These are phyloP conservation scores for Colletotrichum nymphaeae DNA, from an alignment of 2,329 filamentous ascomycete genomes.

Conservation along the genomic window DNA sequence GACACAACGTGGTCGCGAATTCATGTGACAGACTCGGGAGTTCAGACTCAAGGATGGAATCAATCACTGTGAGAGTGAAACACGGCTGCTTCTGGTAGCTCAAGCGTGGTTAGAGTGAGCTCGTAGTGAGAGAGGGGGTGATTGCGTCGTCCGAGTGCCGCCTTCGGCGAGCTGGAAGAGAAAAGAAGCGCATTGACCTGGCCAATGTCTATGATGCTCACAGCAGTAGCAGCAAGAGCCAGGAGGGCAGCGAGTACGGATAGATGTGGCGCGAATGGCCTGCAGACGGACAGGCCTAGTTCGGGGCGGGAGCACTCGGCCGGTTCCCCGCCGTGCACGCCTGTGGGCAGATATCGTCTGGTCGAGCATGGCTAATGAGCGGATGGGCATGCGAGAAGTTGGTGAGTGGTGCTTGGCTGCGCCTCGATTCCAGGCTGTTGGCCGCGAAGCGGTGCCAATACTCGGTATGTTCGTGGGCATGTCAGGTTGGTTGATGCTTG, in stretches of 20 bases:
- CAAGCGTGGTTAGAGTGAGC: background rate
- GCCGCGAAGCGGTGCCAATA: background rate
- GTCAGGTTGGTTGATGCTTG: background rate
- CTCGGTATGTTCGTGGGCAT: background rate
- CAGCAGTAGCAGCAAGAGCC: too few species aligned
- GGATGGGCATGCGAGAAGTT: background rate
- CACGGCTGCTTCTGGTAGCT: background rate
- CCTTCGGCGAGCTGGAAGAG: constrained; percentile 18
- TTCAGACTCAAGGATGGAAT: background rate
- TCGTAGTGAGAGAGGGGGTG: background rate
- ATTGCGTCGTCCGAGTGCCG: constrained; percentile 14
- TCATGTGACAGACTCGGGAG: background rate
- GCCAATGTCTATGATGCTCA: background rate
- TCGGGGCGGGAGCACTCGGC: constrained; percentile 10
- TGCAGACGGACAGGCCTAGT: background rate
- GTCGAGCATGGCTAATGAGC: constrained; percentile 3
- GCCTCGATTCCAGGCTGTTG: background rate
- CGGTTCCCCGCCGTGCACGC: constrained; percentile 11
- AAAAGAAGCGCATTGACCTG: background rate
- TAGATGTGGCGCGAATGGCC: background rate
- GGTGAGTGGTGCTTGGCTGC: background rate
- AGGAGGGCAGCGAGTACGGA: background rate
- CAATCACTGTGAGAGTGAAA: constrained; percentile 2
- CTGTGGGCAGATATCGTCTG: constrained; percentile 13
- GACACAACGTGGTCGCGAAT: constrained; percentile 1